Conservation (phyloP, 768 basidiomycete genomes). For the Trametes punicea region DNA sequence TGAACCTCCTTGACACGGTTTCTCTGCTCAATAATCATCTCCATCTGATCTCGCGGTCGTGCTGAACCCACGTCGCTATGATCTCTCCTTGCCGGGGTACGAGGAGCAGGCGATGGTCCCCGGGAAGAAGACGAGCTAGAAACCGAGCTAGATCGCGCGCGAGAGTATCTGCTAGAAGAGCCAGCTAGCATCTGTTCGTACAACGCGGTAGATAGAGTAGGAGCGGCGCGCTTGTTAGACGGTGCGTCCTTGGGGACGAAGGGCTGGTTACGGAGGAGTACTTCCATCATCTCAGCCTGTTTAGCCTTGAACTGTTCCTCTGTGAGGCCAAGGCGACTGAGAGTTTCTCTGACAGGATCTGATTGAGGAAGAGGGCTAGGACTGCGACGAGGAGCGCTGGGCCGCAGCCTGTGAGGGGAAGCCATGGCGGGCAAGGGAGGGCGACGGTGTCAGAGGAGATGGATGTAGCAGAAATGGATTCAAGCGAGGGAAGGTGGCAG, state of each 20-base stretch:
- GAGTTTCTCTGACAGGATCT: conserved; percentile 6
- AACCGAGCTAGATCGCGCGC: conserved; percentile 42
- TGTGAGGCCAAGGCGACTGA: conserved; percentile 15
- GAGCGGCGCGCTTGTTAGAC: background rate
- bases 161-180: conserved; percentile 12
- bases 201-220: background rate
- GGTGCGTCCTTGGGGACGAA: conserved; percentile 7
- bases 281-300: conserved; percentile 11
- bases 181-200: background rate
- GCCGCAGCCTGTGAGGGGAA: conserved; percentile 3
- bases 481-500: background rate
- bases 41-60: conserved; percentile 72
- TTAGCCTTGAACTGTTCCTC: conserved; percentile 17
- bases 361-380: background rate
- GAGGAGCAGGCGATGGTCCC: conserved; percentile 40
- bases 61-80: conserved; percentile 49
- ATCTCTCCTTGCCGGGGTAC: conserved; percentile 64
- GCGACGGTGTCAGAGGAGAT: background rate
- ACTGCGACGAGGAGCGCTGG: background rate
- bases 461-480: background rate
- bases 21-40: conserved; percentile 71
- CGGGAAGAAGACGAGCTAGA: conserved; percentile 41
- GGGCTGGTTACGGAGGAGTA: conserved; percentile 12
- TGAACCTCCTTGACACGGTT: conserved; percentile 48
- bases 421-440: conserved; percentile 10